Percentiles rank a stretch among this genome's conserved stretches.
Evolutionary conservation across 2,329 filamentous ascomycete species (phyloP).

Genomic region (Mycosphaerelloides madeirae): DNA sequence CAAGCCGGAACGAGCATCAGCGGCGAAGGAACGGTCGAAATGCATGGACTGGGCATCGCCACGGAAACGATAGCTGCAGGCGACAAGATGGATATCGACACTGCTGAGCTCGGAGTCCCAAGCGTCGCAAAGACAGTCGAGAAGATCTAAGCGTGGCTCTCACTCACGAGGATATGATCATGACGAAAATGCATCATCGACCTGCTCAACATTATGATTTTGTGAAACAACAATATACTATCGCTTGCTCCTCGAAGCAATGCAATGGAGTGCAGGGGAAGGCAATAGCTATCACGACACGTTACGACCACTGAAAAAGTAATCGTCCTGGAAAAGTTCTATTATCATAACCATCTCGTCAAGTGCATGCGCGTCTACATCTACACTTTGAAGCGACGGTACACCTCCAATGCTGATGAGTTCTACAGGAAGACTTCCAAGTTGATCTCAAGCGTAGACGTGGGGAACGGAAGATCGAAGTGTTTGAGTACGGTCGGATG

Average conservation of each 20-base stretch:
- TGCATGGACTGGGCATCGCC: slow-evolving; percentile 14
- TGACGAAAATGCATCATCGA: too few species aligned
- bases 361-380: too few species aligned
- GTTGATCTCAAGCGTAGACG: slow-evolving; percentile 91
- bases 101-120: background rate
- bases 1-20: slow-evolving; percentile 9
- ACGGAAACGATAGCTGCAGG: background rate
- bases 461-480: slow-evolving; percentile 87
- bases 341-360: too few species aligned
- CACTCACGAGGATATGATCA: too few species aligned
- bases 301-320: too few species aligned
- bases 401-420: background rate
- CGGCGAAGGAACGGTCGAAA: slow-evolving; percentile 16
- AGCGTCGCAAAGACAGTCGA: background rate
- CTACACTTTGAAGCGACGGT: too few species aligned
- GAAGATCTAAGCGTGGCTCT: too few species aligned
- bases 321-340: too few species aligned
- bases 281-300: too few species aligned
- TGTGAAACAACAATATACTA: too few species aligned
- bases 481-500: slow-evolving; percentile 91
- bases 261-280: background rate
- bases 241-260: too few species aligned
- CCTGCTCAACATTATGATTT: too few species aligned
- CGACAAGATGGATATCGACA: slow-evolving; percentile 1
- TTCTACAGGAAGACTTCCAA: slow-evolving; percentile 80